Base-by-base conservation (phyloP, 2,329 filamentous ascomycete species). In the Aspergillus ochraceoroseus region DNA sequence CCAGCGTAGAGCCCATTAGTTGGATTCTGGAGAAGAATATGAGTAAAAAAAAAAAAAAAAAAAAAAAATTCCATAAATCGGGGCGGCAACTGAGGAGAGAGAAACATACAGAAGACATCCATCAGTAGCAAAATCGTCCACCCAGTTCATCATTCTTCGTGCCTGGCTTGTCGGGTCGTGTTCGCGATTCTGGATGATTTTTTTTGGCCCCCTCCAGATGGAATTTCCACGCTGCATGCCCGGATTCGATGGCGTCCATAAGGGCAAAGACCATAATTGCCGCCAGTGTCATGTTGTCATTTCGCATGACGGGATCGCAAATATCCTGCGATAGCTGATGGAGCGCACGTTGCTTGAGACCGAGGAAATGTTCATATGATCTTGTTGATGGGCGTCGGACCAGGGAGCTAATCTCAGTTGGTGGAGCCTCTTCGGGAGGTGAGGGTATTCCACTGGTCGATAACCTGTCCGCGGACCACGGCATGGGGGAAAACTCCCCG, bases 171-270 rank as follows among this genome's bases (percentile, higher is more conserved):
- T 30, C 2, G 38, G 37, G 22, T 42, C 43, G 25, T 49, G 47
- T 19, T 56, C 43, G 18, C 70, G 56, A 6, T 59, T 58, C 26
- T 64, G 61, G 17, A 75, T 62, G 13, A 74, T 58, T 39, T 64
- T 67, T 47, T 69, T 68, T n/a, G n/a, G 71, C 72, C 5, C 72
- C 72, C 43, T 72, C 69, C 33, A 74, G 64, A 43, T 75, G 72
- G 22, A 70, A 65, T 47, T 66, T 73, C 72, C 72, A 75, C 22
- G 71, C 66, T 7, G 70, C 71, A 33, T 64, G 66, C 9, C 72
- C 72, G 0, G 72, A 74, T 45, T 73, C 70, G 4, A 75, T 64
- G 4, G 73, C 58, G 39, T 73, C 71, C 43, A 73, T 66, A 13
- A 73, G 66, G 41, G 73, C 68, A 41, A 75, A 68, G 4, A 74